These are phyloP conservation scores for Fraxinus angustifolia DNA, from an alignment of 305 asterid species.

Conservation along the genomic window DNA sequence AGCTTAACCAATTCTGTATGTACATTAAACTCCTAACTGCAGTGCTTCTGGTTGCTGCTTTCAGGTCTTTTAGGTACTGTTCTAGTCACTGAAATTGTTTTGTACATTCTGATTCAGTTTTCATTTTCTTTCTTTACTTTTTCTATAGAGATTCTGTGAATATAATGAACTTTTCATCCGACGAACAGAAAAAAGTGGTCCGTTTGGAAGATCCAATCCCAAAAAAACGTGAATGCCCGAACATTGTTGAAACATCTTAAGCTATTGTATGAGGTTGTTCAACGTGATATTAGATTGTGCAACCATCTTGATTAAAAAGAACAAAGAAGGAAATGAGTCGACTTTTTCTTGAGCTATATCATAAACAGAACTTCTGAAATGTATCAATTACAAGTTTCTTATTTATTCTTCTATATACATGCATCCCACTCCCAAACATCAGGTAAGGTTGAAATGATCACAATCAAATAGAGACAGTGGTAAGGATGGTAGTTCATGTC, in stretches of 20 bases:
- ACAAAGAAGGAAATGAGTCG: not conserved
- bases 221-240: not conserved
- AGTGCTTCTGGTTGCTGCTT: constrained; percentile 1
- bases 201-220: not conserved
- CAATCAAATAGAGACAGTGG: too few relatives aligned
- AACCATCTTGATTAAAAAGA: not conserved
- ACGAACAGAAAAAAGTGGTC: not conserved
- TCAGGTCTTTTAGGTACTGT: constrained; percentile 20
- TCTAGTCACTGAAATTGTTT: constrained; percentile 22
- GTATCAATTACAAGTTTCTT: too few relatives aligned
- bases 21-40: not conserved
- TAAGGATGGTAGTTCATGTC: not conserved
- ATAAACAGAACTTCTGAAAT: too few relatives aligned
- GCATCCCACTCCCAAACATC: too few relatives aligned
- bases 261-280: not conserved
- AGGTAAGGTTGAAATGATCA: too few relatives aligned
- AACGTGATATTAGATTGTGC: not conserved
- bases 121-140: not conserved
- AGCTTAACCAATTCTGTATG: not conserved
- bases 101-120: constrained; percentile 13
- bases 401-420: too few relatives aligned
- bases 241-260: not conserved
- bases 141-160: not conserved
- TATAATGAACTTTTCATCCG: not conserved
- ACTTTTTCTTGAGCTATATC: not conserved